phyloP scores from a whole-genome alignment of 345 rosid species.

The Acer campestre region DNA sequence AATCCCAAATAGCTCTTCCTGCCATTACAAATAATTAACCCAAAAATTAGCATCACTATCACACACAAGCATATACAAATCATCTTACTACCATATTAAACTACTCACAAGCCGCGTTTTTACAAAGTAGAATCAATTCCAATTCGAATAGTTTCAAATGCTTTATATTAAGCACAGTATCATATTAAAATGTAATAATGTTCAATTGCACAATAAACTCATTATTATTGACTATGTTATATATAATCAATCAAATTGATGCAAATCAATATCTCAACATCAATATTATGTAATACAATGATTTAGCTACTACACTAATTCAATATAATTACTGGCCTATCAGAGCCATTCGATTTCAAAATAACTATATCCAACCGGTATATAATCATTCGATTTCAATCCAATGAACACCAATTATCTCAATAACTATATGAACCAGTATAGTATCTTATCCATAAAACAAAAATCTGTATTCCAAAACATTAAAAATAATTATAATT shows the following conservation, averaged over 20 bases:
- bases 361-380: not conserved
- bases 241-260: not conserved
- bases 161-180: not conserved
- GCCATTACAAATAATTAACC: slow-evolving; percentile 19
- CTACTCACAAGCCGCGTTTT: not conserved
- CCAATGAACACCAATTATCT: not conserved
- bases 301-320: no score
- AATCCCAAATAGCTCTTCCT: slow-evolving; percentile 75
- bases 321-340: no score
- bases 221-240: not conserved
- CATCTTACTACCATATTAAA: not conserved
- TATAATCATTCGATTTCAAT: not conserved
- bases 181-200: not conserved
- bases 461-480: not conserved
- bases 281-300: not conserved
- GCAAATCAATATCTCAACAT: not conserved
- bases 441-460: not conserved
- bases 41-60: not conserved
- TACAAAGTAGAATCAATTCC: not conserved
- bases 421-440: not conserved
- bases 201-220: not conserved
- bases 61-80: not conserved
- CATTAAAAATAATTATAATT: no score
- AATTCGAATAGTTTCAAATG: not conserved
- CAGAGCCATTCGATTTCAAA: not conserved